Evolutionary conservation across 192 early-diverging fungal species (phyloP).

Genomic region (Coemansia sp.): DNA sequence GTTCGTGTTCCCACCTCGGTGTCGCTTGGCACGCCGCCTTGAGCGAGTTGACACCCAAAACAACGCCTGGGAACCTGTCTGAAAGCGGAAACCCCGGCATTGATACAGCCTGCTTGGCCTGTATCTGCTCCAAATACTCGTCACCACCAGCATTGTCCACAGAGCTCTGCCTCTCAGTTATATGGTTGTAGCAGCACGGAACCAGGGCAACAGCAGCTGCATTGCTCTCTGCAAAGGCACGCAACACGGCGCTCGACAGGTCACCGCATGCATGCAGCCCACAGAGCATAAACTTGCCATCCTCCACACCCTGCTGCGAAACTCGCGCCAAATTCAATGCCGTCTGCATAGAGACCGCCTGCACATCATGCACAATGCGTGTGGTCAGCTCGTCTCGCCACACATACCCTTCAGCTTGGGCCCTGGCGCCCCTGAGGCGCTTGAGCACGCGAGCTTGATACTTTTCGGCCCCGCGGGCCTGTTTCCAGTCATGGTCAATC

Average conservation of each 20-base stretch:
- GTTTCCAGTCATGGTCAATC: conserved; percentile 31
- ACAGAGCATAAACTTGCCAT: conserved; percentile 63
- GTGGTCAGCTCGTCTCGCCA: conserved; percentile 11
- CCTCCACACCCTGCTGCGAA: not conserved
- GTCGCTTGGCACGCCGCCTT: conserved; percentile 81
- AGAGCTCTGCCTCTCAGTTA: conserved; percentile 52
- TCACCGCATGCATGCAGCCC: conserved; percentile 87
- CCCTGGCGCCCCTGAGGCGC: conserved; percentile 18
- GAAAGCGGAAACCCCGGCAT: conserved; percentile 33
- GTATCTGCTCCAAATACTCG: not conserved
- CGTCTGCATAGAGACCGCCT: conserved; percentile 26
- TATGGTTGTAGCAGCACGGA: conserved; percentile 84
- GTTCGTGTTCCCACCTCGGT: conserved; percentile 65
- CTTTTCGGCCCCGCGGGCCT: conserved; percentile 37
- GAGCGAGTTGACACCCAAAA: conserved; percentile 60
- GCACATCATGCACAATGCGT: conserved; percentile 24
- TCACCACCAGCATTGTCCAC: not conserved
- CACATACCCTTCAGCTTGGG: conserved; percentile 19
- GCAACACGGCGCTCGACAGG: conserved; percentile 68
- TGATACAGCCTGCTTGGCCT: too few species aligned
- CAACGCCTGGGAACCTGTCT: conserved; percentile 10
- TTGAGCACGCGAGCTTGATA: conserved; percentile 23
- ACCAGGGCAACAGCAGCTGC: conserved; percentile 63
- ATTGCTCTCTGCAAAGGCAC: conserved; percentile 58
- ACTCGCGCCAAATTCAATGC: conserved; percentile 7